phyloP scores from a whole-genome alignment of 148 eudicot species.

The Beta vulgaris region DNA sequence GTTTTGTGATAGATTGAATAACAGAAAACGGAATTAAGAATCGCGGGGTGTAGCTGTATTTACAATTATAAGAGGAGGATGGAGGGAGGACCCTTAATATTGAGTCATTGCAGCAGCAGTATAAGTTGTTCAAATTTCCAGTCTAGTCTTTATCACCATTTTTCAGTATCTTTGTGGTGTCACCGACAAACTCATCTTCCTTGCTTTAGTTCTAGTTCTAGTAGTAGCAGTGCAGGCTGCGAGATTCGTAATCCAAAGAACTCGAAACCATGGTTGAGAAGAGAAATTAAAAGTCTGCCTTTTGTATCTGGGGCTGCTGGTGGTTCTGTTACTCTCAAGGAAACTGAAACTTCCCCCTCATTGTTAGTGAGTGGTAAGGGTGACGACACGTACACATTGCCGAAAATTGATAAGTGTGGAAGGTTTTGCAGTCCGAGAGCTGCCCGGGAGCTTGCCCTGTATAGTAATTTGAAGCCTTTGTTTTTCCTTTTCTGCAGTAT shows the following conservation, averaged over 20 bases:
- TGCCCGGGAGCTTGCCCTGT: constrained; percentile 89
- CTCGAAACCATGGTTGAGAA: neutral
- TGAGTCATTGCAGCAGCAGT: constrained; percentile 22
- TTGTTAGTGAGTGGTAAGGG: constrained; percentile 15
- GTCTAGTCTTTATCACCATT: constrained; percentile 1
- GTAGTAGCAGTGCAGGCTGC: neutral
- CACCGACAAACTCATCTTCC: neutral
- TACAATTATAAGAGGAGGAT: constrained; percentile 12
- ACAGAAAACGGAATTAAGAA: neutral
- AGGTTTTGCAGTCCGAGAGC: constrained; percentile 92
- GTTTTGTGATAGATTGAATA: constrained; percentile 6
- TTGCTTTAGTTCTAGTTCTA: constrained; percentile 6
- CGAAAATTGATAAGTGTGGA: constrained; percentile 74
- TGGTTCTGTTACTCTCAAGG: constrained; percentile 11
- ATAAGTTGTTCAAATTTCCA: constrained; percentile 11
- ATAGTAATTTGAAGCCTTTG: constrained; percentile 23
- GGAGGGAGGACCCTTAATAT: constrained; percentile 32
- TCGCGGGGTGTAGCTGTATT: neutral
- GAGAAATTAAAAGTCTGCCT: constrained; percentile 10
- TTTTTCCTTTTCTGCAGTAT: neutral
- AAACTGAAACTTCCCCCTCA: constrained; percentile 15
- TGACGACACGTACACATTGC: constrained; percentile 29
- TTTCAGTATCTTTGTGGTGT: neutral
- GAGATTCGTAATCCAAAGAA: constrained; percentile 3
- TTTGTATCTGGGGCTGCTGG: constrained; percentile 15